Evolutionary conservation across 2,329 filamentous ascomycete genomes (phyloP), one percentile per base, ranked within the genome.

Genomic region (Sporothrix protearum): DNA sequence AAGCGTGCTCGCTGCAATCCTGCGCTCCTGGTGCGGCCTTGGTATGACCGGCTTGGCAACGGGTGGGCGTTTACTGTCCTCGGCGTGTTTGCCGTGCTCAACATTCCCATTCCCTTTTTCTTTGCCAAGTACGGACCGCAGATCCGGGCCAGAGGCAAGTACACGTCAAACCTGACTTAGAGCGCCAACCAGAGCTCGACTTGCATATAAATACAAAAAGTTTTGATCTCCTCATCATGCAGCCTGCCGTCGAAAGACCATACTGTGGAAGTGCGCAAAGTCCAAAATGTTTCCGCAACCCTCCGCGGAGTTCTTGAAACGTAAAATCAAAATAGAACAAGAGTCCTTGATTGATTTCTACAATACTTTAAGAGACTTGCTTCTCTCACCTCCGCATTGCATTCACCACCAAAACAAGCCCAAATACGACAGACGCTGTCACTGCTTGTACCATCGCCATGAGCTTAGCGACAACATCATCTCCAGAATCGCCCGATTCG

Each of bases 21-120:
- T 90, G 0, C 89, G 0, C 80, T 92, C 3, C 85, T 85, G 64
- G 89, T 86, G 0, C 78, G 84, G 9, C 80, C 83, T 53, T 88
- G 91, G 86, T 91, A 90, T 76, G 78, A 83, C n/a, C 80, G 81
- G 1, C 78, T 92, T 1, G 89, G 89, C 0, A 77, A 90, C 1
- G 89, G 88, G 0, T 89, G 88, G 79, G 89, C 88, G 10, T 82
- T 81, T 2, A 81, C 79, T 73, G 78, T 86, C 1, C 82, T 86
- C 10, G 84, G 80, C 14, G 84, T 83, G 4, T 78, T 85, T 7
- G 80, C 79, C 71, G 72, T 80, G 1, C 71, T 82, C 9, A 77
- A 90, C 72, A 85, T 86, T 22, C 75, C 86, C 5, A 86, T 89
- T 49, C 88, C 74, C 0, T 89, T 90, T 76, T 28, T 70, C 22